Evolutionary conservation across 495 filamentous ascomycete species (phyloP).

Genomic region (Amorphotheca resinae): DNA sequence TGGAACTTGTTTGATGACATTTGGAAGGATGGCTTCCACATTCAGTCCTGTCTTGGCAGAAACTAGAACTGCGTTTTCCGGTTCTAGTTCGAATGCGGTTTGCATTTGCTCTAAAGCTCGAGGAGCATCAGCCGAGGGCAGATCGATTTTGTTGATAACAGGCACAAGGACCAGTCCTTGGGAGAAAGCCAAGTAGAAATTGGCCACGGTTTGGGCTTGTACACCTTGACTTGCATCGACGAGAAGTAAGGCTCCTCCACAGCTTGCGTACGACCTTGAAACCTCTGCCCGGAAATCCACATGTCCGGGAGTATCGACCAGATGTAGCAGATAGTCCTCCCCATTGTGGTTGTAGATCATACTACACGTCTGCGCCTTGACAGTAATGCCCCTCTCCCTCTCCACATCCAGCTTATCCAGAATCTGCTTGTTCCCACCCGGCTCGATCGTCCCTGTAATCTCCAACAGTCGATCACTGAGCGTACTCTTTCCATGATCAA

Average conservation of each 20-base stretch:
- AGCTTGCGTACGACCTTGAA: constrained; percentile 84
- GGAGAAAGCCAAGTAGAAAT: constrained; percentile 94
- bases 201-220: constrained; percentile 91
- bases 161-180: constrained; percentile 79
- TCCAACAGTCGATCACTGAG: constrained; percentile 86
- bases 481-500: constrained; percentile 97
- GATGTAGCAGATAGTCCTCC: constrained; percentile 81
- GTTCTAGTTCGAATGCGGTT: constrained; percentile 76
- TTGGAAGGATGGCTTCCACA: constrained; percentile 66
- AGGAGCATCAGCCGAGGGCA: constrained; percentile 73
- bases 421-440: constrained; percentile 85
- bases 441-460: constrained; percentile 83
- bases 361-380: constrained; percentile 96
- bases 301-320: constrained; percentile 95
- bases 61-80: constrained; percentile 66
- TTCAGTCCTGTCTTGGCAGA: constrained; percentile 91
- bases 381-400: constrained; percentile 88
- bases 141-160: constrained; percentile 91
- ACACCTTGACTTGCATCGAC: constrained; percentile 92
- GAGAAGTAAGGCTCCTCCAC: constrained; percentile 81
- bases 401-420: constrained; percentile 96
- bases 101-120: constrained; percentile 77
- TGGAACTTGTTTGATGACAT: constrained; percentile 74
- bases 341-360: constrained; percentile 88
- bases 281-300: constrained; percentile 97